phyloP scores from a whole-genome alignment of 1,284 basidiomycete genomes.

The Ustilago sp. region DNA sequence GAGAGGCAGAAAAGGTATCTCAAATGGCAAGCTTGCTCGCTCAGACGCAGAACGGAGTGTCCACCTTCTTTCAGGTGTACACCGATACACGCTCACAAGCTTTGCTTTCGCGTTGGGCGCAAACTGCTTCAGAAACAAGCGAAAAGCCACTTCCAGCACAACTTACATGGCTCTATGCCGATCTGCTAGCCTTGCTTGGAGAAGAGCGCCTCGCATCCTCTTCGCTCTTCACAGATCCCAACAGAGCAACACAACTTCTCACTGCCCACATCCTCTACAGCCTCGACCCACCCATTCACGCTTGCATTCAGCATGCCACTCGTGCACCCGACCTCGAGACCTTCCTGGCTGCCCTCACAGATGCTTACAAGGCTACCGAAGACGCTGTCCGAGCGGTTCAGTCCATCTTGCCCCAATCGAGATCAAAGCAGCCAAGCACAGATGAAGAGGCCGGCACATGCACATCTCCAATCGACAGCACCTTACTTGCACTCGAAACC shows the following conservation, averaged over 20 bases:
- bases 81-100: constrained; percentile 24
- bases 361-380: constrained; percentile 36
- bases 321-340: constrained; percentile 27
- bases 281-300: constrained; percentile 42
- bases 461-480: constrained; percentile 25
- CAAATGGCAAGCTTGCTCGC: constrained; percentile 30
- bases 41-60: constrained; percentile 17
- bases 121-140: constrained; percentile 25
- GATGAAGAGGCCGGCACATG: constrained; percentile 14
- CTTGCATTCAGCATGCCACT: constrained; percentile 25
- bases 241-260: constrained; percentile 33
- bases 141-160: constrained; percentile 24
- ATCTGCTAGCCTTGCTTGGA: constrained; percentile 43
- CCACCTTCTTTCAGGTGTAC: constrained; percentile 39
- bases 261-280: constrained; percentile 18
- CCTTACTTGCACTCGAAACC: constrained; percentile 16
- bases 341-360: constrained; percentile 28
- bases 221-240: constrained; percentile 37
- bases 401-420: constrained; percentile 22
- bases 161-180: constrained; percentile 30
- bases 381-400: constrained; percentile 25
- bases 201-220: constrained; percentile 47
- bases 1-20: constrained; percentile 18
- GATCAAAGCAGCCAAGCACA: not conserved
- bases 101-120: constrained; percentile 32